phyloP scores from a whole-genome alignment of 176 grass and related monocot genomes.

The Rhipidocladum racemiflorum region DNA sequence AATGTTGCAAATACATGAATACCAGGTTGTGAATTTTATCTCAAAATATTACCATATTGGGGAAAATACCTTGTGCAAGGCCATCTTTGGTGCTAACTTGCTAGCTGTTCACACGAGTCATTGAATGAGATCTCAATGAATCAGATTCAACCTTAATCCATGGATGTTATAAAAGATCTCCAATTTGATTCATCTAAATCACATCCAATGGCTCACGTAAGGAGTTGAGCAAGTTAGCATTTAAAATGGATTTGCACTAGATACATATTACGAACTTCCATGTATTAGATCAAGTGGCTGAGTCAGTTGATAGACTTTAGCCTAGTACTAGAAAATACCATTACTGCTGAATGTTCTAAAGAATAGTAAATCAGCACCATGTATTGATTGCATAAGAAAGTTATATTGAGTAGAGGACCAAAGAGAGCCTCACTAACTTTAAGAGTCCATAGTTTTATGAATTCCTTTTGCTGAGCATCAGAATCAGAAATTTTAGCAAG shows the following conservation, averaged over 20 bases:
- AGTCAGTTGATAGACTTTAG: not conserved
- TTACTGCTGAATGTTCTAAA: not conserved
- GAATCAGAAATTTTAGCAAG: conserved; percentile 52
- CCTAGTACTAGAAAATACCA: not conserved
- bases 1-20: not conserved
- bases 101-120: not conserved
- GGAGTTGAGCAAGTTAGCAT: not conserved
- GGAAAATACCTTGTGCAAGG: not conserved
- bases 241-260: not conserved
- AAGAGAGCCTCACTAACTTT: conserved; percentile 63
- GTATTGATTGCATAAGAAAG: not conserved
- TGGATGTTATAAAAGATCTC: not conserved
- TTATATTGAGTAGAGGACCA: not conserved
- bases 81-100: not conserved
- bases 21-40: not conserved
- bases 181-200: conserved; percentile 15
- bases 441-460: conserved; percentile 94
- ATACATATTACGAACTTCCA: not conserved
- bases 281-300: not conserved
- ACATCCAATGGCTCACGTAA: not conserved
- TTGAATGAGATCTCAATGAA: conserved; percentile 2
- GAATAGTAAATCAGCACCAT: conserved; percentile 2
- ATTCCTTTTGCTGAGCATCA: conserved; percentile 72
- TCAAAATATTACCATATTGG: not conserved
- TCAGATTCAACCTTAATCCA: not conserved